These are phyloP conservation scores for Fusarium newnesense DNA, from an alignment of 2,329 filamentous ascomycete genomes.

Conservation along the genomic window DNA sequence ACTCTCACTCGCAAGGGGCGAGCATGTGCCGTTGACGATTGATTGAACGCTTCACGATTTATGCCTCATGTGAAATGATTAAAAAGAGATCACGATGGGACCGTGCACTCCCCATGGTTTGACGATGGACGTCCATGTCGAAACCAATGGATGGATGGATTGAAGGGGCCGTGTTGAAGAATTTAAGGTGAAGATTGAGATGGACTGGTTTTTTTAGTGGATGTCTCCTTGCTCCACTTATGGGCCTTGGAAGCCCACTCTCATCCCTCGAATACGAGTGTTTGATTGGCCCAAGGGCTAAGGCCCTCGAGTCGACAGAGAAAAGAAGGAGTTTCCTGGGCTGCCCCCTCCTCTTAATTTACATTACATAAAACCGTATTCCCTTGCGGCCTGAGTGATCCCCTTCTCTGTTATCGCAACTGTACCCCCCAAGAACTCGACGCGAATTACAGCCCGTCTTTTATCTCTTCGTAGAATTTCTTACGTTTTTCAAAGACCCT, in stretches of 20 bases:
- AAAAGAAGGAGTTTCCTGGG: constrained; percentile 39
- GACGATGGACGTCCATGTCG: neutral
- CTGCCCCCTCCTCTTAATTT: constrained; percentile 47
- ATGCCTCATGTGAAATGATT: constrained; percentile 25
- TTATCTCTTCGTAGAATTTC: constrained; percentile 47
- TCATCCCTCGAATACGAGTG: neutral
- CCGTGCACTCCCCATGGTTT: constrained; percentile 18
- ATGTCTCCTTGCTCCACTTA: constrained; percentile 27
- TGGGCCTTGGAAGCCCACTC: constrained; percentile 18
- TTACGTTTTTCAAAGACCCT: constrained; percentile 45
- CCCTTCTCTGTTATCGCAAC: constrained; percentile 47
- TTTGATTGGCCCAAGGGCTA: constrained; percentile 36
- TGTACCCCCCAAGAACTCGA: constrained; percentile 43
- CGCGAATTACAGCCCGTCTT: constrained; percentile 45
- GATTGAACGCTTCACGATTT: constrained; percentile 6
- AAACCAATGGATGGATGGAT: neutral
- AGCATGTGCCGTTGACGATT: neutral
- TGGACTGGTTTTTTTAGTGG: constrained; percentile 41
- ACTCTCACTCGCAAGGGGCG: neutral
- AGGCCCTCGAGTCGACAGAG: constrained; percentile 31
- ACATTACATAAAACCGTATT: constrained; percentile 53
- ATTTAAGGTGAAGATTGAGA: constrained; percentile 34
- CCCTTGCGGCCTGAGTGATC: constrained; percentile 44
- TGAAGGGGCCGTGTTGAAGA: constrained; percentile 7
- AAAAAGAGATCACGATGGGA: constrained; percentile 15